These are phyloP conservation scores for Celoporthe dispersa DNA, from an alignment of 2,329 filamentous ascomycete genomes.

Conservation along the genomic window DNA sequence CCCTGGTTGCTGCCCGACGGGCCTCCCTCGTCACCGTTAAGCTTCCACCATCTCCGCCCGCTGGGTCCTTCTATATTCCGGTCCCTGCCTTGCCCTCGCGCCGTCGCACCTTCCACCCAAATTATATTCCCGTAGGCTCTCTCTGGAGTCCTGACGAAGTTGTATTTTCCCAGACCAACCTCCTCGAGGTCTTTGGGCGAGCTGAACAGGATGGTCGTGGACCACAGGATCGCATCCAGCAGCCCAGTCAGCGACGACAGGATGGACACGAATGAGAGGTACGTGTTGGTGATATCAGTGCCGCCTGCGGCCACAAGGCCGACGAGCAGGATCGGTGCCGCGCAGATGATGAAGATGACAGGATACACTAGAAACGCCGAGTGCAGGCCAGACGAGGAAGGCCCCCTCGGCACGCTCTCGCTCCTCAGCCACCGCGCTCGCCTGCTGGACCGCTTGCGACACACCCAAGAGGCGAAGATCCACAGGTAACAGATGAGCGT, in stretches of 20 bases:
- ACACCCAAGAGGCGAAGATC: slow-evolving; percentile 46
- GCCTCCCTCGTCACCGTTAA: slow-evolving; percentile 15
- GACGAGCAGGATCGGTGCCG: slow-evolving; percentile 66
- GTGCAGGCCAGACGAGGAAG: slow-evolving; percentile 41
- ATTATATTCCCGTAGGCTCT: slow-evolving; percentile 49
- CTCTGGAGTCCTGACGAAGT: slow-evolving; percentile 49
- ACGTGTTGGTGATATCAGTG: slow-evolving; percentile 36
- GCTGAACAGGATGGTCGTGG: slow-evolving; percentile 54
- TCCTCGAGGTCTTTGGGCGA: slow-evolving; percentile 46
- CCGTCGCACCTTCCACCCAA: slow-evolving; percentile 35
- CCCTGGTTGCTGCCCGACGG: slow-evolving; percentile 9
- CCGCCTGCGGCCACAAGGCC: slow-evolving; percentile 63
- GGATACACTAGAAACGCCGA: slow-evolving; percentile 69
- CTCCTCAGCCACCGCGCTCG: slow-evolving; percentile 32
- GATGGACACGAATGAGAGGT: slow-evolving; percentile 1
- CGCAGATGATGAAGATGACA: slow-evolving; percentile 70
- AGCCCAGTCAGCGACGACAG: slow-evolving; percentile 51
- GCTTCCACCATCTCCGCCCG: slow-evolving; percentile 22
- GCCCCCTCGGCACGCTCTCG: slow-evolving; percentile 34
- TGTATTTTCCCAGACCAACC: slow-evolving; percentile 56
- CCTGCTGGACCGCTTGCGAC: slow-evolving; percentile 28
- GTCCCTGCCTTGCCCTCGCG: slow-evolving; percentile 3
- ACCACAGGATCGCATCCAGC: slow-evolving; percentile 59
- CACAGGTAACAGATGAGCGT: slow-evolving; percentile 46
- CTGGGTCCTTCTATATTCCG: slow-evolving; percentile 6